phyloP scores from a whole-genome alignment of 306 rosid genomes.

The Arachis hypogaea region DNA sequence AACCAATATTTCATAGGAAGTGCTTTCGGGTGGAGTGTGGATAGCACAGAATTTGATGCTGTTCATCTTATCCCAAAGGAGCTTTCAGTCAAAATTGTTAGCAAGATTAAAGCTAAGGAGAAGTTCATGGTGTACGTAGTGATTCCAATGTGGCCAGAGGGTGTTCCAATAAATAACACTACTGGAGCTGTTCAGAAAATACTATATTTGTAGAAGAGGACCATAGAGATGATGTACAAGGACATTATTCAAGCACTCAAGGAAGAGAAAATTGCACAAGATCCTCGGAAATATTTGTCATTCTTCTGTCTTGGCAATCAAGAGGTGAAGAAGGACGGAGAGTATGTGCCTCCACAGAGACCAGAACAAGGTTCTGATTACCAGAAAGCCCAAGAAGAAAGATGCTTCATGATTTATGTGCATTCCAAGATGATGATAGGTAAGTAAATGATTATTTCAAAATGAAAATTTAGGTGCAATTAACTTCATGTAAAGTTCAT shows the following conservation, averaged over 20 bases:
- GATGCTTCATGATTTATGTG: not conserved
- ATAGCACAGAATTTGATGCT: constrained; percentile 47
- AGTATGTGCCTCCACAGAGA: constrained; percentile 43
- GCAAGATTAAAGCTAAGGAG: constrained; percentile 61
- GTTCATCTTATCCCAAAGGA: constrained; percentile 55
- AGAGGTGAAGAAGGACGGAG: constrained; percentile 42
- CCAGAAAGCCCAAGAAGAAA: not conserved
- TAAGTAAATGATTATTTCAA: too few species aligned
- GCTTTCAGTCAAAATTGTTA: constrained; percentile 56
- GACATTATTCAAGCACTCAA: constrained; percentile 50
- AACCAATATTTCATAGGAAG: constrained; percentile 62
- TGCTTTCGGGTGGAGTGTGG: constrained; percentile 49
- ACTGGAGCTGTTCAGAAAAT: constrained; percentile 39
- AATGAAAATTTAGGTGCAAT: too few species aligned
- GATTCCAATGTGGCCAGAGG: too few species aligned
- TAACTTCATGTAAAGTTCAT: too few species aligned
- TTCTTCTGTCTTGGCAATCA: constrained; percentile 64
- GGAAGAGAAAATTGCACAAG: constrained; percentile 44
- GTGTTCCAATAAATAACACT: too few species aligned
- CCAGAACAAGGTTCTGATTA: constrained; percentile 51
- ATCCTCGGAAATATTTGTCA: constrained; percentile 56
- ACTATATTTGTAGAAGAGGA: constrained; percentile 53
- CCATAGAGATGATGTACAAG: constrained; percentile 64
- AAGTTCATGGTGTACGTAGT: constrained; percentile 43
- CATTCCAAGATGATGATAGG: too few species aligned